Evolutionary conservation across 2,329 filamentous ascomycete species (phyloP), one percentile per base, ranked within the genome.

Genomic region (Pseudogymnoascus sp.): DNA sequence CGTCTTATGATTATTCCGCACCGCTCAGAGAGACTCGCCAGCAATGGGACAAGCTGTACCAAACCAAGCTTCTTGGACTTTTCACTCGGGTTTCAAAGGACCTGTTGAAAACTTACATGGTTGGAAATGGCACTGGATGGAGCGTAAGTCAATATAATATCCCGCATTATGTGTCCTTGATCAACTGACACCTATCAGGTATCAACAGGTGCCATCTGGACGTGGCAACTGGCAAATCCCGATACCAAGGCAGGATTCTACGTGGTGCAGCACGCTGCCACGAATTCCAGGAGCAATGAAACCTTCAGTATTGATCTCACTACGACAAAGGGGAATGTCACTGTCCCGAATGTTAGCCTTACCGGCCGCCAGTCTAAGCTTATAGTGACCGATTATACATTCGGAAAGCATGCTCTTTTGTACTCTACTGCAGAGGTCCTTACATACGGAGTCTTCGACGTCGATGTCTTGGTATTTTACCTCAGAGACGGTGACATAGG

Each of bases 321-420:
- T 23, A 85, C 83, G 1, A 79, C 79, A 1, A 71, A 70, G 14
- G 81, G 80, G 57, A 69, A 72, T 21, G 68, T 79, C 7, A 77
- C 72, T 1, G 73, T 80, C 3, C 77, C 80, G 0, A 77, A 77
- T 39, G 75, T 83, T n/a, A 77, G 79, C 57, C 74, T 84, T 2
- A 76, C 78, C 60, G 81, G 81, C 10, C 76, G 80, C 16, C 80
- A 84, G 69, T 81, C 79, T 69, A 82, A 82, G 67, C 83, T 83
- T 66, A 73, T 84, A 3, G 79, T 83, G 19, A 83, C 80, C 0
- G 81, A 85, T 68, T 84, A 83, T 62, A 69, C 70, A 0, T 74
- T 83, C 64, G 81, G 82, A 3, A 74, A 74, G 1, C 75, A 79
- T 28, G 79, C 73, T 2, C 71, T 85, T 2, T 73, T 83, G 0